Conservation (phyloP, 768 basidiomycete species). For the Rhodotorula paludigena region DNA sequence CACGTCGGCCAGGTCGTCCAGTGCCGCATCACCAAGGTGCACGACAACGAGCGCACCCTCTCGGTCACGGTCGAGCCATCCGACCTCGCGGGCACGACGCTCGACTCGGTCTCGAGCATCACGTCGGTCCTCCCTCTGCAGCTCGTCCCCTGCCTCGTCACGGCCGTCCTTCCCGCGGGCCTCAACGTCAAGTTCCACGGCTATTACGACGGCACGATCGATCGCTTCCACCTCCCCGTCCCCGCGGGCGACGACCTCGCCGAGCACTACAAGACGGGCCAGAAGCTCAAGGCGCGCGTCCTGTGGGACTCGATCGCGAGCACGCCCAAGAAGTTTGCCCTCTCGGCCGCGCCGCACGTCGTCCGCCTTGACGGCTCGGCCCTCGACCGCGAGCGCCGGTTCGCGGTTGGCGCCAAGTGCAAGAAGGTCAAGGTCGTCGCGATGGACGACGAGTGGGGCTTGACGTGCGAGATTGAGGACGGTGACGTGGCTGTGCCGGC, state of each 20-base stretch:
- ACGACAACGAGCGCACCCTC: conserved; percentile 73
- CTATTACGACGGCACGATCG: conserved; percentile 85
- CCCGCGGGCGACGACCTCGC: conserved; percentile 45
- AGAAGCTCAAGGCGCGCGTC: conserved; percentile 69
- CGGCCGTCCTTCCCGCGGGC: conserved; percentile 65
- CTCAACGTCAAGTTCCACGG: conserved; percentile 83
- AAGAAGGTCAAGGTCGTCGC: conserved; percentile 62
- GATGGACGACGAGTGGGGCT: conserved; percentile 75
- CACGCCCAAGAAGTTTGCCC: conserved; percentile 75
- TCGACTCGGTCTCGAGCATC: conserved; percentile 71
- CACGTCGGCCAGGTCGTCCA: conserved; percentile 65
- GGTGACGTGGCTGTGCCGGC: conserved; percentile 54
- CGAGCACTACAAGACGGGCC: conserved; percentile 50
- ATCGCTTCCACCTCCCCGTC: conserved; percentile 65
- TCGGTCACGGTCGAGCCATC: conserved; percentile 59
- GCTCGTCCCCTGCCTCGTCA: conserved; percentile 75
- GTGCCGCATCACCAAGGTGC: conserved; percentile 61
- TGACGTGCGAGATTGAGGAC: conserved; percentile 59
- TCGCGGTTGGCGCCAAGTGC: conserved; percentile 69
- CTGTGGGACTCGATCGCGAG: conserved; percentile 68
- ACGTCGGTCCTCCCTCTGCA: conserved; percentile 79
- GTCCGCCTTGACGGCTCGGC: conserved; percentile 51
- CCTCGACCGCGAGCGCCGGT: conserved; percentile 54
- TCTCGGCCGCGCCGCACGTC: conserved; percentile 70
- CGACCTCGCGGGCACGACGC: conserved; percentile 54